Percentiles rank a stretch among this genome's conserved stretches.
Evolutionary conservation across 2,329 filamentous ascomycete genomes (phyloP).

Genomic region (Coniochaeta hoffmannii): DNA sequence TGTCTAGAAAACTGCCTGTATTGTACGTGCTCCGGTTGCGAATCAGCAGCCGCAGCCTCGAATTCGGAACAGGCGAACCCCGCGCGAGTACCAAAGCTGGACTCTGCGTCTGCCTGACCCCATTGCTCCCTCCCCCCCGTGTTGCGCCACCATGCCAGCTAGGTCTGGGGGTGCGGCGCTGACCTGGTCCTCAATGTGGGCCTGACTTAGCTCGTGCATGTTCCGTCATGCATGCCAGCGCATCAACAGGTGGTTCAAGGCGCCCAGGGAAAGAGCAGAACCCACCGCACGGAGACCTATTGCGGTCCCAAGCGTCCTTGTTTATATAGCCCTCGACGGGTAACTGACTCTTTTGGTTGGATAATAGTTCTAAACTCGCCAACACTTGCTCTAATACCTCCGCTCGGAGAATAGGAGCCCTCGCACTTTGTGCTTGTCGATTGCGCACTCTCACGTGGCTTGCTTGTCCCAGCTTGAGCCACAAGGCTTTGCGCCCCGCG

Average conservation of each 20-base stretch:
- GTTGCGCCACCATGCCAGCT: slow-evolving; percentile 11
- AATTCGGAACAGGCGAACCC: neutral
- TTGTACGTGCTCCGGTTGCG: neutral
- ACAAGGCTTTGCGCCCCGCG: slow-evolving; percentile 28
- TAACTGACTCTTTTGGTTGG: slow-evolving; percentile 32
- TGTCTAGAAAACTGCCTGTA: neutral
- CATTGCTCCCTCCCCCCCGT: slow-evolving; percentile 6
- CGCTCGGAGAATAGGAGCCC: slow-evolving; percentile 5
- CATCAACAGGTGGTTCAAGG: slow-evolving; percentile 40
- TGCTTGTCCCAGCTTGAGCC: slow-evolving; percentile 26
- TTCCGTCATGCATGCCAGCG: slow-evolving; percentile 54
- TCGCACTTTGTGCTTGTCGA: neutral
- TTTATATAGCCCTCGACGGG: slow-evolving; percentile 24
- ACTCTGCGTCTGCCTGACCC: slow-evolving; percentile 5
- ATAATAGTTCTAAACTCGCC: slow-evolving; percentile 24
- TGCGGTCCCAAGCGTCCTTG: slow-evolving; percentile 25
- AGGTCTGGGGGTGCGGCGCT: slow-evolving; percentile 8
- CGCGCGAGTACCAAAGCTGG: slow-evolving; percentile 3
- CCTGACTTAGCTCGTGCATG: slow-evolving; percentile 43
- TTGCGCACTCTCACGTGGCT: slow-evolving; percentile 34
- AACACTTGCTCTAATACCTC: slow-evolving; percentile 2
- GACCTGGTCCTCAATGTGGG: slow-evolving; percentile 35
- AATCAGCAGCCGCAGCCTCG: neutral
- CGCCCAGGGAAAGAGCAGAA: slow-evolving; percentile 28
- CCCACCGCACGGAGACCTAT: slow-evolving; percentile 20